These are phyloP conservation scores for Talaromyces wortmannii DNA, from an alignment of 495 filamentous ascomycete genomes.

Conservation along the genomic window DNA sequence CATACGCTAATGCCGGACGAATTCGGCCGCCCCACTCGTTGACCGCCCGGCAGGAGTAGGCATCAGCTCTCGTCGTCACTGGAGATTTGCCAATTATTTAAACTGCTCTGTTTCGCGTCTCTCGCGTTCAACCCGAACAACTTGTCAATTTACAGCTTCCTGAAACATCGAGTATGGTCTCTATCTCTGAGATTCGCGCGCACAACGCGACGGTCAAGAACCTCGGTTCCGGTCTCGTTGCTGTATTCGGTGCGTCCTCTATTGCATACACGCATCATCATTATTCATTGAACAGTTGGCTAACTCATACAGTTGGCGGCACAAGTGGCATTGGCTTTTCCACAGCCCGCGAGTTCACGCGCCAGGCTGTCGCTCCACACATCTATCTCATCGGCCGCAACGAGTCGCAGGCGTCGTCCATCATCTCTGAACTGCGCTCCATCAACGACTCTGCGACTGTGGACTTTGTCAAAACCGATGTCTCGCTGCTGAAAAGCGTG, in stretches of 20 bases:
- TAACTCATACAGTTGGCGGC: conserved; percentile 41
- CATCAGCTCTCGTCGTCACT: no score
- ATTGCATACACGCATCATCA: no score
- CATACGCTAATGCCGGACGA: no score
- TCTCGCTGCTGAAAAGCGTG: conserved; percentile 51
- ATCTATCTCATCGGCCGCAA: conserved; percentile 45
- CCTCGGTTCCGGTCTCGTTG: conserved; percentile 41
- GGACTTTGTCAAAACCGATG: conserved; percentile 50
- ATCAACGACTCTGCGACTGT: conserved; percentile 42
- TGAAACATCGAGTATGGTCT: conserved; percentile 26
- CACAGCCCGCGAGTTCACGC: conserved; percentile 51
- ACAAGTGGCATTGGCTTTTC: conserved; percentile 58
- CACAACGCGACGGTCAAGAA: conserved; percentile 35
- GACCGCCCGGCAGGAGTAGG: no score
- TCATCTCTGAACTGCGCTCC: conserved; percentile 25
- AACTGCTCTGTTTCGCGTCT: no score
- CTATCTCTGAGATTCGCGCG: conserved; percentile 26
- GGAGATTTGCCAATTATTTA: no score
- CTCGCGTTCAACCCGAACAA: no score
- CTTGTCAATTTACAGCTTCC: neutral
- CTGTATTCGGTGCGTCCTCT: conserved; percentile 38
- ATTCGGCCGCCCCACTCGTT: no score
- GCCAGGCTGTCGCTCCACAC: conserved; percentile 36
- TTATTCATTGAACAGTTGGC: neutral
- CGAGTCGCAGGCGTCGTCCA: conserved; percentile 22